Conservation (phyloP, 169 alveolate species). For the Besnoitia besnoiti region DNA sequence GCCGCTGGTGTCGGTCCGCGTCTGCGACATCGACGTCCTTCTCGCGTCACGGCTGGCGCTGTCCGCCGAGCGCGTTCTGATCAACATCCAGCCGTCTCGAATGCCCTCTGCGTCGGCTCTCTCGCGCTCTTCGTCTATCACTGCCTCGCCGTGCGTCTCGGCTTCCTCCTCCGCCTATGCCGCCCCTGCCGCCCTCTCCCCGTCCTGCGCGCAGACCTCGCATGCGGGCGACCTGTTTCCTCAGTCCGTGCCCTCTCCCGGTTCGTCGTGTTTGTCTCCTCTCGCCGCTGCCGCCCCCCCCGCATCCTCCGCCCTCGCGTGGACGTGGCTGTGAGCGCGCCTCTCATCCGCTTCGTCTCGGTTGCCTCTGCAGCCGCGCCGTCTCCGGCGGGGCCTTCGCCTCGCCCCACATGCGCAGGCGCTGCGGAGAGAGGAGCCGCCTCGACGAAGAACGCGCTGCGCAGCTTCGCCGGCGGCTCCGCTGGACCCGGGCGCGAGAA, state of each 20-base stretch:
- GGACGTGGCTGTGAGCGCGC: constrained; percentile 11
- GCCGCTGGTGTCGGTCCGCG: background rate
- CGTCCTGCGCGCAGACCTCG: background rate
- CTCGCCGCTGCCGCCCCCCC: background rate
- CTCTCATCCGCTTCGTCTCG: background rate
- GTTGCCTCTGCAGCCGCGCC: background rate
- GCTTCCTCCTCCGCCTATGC: background rate
- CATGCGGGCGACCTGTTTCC: background rate
- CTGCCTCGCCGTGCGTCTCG: background rate
- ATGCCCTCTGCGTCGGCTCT: background rate
- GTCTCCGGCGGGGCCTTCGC: background rate
- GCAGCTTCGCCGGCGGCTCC: too few species aligned
- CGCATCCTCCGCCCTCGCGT: background rate
- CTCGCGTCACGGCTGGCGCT: background rate
- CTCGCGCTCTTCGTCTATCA: background rate
- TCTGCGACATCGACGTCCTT: constrained; percentile 1
- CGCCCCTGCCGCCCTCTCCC: background rate
- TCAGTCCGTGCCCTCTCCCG: too few species aligned
- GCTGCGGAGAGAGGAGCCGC: background rate
- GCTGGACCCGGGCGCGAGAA: too few species aligned
- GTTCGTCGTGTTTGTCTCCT: background rate
- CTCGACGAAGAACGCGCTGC: background rate
- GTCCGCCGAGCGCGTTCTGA: background rate
- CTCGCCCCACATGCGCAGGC: background rate
- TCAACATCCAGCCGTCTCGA: background rate